phyloP scores from a whole-genome alignment of 192 early-diverging fungal genomes.

The Haplosporangium gracile region DNA sequence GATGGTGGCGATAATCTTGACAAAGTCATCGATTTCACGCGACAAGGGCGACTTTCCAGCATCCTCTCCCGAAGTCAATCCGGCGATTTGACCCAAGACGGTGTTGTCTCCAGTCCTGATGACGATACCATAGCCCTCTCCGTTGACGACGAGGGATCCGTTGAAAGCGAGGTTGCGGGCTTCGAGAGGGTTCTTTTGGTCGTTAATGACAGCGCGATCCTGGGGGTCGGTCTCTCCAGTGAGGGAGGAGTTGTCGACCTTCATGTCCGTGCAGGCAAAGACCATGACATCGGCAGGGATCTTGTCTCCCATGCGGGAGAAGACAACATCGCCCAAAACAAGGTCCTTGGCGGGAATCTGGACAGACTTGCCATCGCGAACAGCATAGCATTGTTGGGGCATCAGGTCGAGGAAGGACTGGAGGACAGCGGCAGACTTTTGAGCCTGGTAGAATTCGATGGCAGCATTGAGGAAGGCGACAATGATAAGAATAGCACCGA shows the following conservation, averaged over 20 bases:
- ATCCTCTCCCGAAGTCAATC: constrained; percentile 84
- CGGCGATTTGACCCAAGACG: constrained; percentile 96
- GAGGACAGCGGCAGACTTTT: constrained; percentile 90
- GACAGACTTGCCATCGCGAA: constrained; percentile 81
- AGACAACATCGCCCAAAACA: constrained; percentile 91
- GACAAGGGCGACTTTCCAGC: constrained; percentile 81
- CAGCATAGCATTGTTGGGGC: constrained; percentile 82
- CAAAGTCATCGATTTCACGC: constrained; percentile 83
- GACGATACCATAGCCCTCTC: constrained; percentile 94
- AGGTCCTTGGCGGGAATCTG: constrained; percentile 80
- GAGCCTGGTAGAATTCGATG: constrained; percentile 94
- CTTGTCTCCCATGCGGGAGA: constrained; percentile 94
- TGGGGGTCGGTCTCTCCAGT: constrained; percentile 98
- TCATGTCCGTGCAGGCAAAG: constrained; percentile 85
- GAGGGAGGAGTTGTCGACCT: constrained; percentile 97
- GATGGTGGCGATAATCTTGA: constrained; percentile 87
- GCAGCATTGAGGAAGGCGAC: constrained; percentile 92
- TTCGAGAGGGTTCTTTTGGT: constrained; percentile 87
- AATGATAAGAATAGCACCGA: constrained; percentile 89
- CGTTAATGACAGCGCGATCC: constrained; percentile 76
- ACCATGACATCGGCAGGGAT: constrained; percentile 92
- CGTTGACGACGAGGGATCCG: constrained; percentile 85
- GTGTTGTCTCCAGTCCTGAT: constrained; percentile 94
- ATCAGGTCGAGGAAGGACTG: constrained; percentile 95
- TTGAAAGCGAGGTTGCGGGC: constrained; percentile 94